Evolutionary conservation across 768 basidiomycete species (phyloP).

Genomic region (Leccinum subgranulosum): DNA sequence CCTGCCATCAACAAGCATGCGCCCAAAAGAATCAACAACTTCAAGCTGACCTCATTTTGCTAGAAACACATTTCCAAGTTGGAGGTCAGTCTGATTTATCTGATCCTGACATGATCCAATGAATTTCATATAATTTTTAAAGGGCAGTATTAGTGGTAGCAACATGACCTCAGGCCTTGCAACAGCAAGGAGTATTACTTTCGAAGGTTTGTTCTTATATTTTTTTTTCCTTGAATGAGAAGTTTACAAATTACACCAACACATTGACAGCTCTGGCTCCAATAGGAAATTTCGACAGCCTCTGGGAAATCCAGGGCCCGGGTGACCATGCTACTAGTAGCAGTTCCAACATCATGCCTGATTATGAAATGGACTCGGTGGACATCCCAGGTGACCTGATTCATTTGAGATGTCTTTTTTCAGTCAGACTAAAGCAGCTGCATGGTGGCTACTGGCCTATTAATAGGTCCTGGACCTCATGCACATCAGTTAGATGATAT

Average conservation of each 20-base stretch:
- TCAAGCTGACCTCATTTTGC: neutral
- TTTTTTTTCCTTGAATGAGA: neutral
- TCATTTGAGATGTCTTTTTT: neutral
- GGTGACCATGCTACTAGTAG: too few relatives aligned
- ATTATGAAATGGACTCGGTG: too few relatives aligned
- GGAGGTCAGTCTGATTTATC: neutral
- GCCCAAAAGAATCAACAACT: neutral
- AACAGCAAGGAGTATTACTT: neutral
- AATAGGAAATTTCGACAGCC: neutral
- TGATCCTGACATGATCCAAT: neutral
- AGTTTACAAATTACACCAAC: neutral
- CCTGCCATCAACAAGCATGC: neutral
- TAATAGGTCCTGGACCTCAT: neutral
- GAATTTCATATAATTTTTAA: neutral
- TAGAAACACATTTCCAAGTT: neutral
- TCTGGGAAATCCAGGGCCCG: neutral
- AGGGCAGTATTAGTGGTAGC: neutral
- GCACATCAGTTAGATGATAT: neutral
- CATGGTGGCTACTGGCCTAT: neutral
- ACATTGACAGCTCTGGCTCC: neutral
- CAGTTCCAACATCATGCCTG: too few relatives aligned
- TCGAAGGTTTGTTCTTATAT: neutral
- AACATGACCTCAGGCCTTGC: neutral
- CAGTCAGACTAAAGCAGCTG: neutral
- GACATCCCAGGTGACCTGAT: too few relatives aligned